Evolutionary conservation across 2,329 filamentous ascomycete genomes (phyloP).

Genomic region (Monilinia fructicola): DNA sequence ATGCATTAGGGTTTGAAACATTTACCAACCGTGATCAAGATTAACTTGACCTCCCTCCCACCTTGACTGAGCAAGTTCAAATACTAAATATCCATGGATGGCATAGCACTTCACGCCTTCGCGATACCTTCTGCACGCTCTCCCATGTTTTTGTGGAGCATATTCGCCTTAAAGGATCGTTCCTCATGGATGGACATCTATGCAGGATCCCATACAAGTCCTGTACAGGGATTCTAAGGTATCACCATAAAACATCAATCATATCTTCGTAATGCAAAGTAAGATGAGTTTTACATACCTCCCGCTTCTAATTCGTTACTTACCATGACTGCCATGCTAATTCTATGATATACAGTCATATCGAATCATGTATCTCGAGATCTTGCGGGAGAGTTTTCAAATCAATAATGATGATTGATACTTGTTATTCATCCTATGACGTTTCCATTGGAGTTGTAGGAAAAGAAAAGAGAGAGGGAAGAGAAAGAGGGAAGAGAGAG

Average conservation of each 20-base stretch:
- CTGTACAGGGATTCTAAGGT: conserved; percentile 5
- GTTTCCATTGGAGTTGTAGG: not conserved
- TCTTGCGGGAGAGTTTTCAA: no score
- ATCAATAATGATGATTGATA: no score
- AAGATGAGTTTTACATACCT: conserved; percentile 3
- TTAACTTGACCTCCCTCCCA: not conserved
- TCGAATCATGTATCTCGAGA: not conserved
- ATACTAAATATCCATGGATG: no score
- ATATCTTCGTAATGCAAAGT: not conserved
- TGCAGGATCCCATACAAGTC: conserved; percentile 18
- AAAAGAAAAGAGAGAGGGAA: no score
- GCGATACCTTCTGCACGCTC: conserved; percentile 1
- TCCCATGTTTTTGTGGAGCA: conserved; percentile 17
- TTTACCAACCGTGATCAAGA: not conserved
- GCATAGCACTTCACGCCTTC: not conserved
- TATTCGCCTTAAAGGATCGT: not conserved
- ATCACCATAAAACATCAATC: conserved; percentile 10
- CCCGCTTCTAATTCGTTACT: not conserved
- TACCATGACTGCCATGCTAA: not conserved
- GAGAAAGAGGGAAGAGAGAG: not conserved
- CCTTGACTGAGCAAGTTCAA: not conserved
- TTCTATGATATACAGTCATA: not conserved
- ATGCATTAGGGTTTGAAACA: not conserved
- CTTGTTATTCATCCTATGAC: not conserved
- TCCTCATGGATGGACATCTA: not conserved